Evolutionary conservation across 352 stramenopile genomes (phyloP), one percentile per base, ranked within the genome.

Genomic region (Globisporangium middletonii): DNA sequence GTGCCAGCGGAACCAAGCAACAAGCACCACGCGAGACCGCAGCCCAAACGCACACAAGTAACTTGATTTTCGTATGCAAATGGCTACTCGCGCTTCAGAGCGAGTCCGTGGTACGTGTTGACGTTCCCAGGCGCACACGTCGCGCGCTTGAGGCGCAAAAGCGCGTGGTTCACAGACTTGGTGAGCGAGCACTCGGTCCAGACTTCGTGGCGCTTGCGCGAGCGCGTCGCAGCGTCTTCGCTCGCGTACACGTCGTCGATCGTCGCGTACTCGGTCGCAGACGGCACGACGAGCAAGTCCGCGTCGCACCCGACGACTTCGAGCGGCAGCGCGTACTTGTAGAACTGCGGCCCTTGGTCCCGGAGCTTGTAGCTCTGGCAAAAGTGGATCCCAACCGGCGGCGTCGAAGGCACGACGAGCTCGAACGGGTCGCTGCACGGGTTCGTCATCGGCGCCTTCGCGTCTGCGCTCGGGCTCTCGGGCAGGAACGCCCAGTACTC

Each of bases 401-500:
- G 68, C 8, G 70, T 62, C 2, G 26, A 26, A 1, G 77, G 77
- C 45, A 86, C 53, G 23, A 71, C 67, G 13, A 86, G 61, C 13
- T 59, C 60, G 0, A 35, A 50, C n/a, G 42, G 38, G 50, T 79
- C 57, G 2, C 51, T 47, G 50, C 71, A 83, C 28, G 71, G 75
- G 48, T 83, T 82, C 23, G 38, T 45, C 16, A 7, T 64, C 26
- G 41, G 62, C 23, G 33, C 28, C 16, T 26, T 47, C n/a, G 19
- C 9, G 44, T 60, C 55, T 70, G 59, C 4, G 72, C 70, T 19
- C 82, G 30, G 30, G 6, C n/a, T 27, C 16, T 8, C 6, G 4
- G 16, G 12, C 4, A 83, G 51, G 44, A 81, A 84, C 13, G 56
- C 33, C 77, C 74, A 84, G 62, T 83, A 75, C 50, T 83, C 71